A percentile compares a stretch with the other conserved stretches of the same genome.
Evolutionary conservation across 2,329 filamentous ascomycete species (phyloP).

Genomic region (Penicillium sp.): DNA sequence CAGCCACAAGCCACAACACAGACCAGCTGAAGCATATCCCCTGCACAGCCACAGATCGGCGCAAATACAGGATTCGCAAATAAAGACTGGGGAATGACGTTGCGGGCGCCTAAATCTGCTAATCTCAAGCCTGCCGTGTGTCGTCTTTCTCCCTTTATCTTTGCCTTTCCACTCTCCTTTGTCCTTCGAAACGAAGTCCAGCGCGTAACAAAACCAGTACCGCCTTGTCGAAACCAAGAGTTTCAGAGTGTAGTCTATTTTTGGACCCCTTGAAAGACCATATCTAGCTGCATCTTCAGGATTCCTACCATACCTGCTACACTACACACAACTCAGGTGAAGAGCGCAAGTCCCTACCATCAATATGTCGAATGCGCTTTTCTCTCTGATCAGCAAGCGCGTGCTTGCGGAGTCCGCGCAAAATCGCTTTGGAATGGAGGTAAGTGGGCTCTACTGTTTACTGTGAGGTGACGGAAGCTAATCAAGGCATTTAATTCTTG

Average conservation of each 20-base stretch:
- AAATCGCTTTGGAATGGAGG: slow-evolving; percentile 46
- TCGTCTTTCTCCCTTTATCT: slow-evolving; percentile 7
- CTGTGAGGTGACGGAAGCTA: not conserved
- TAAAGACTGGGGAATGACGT: slow-evolving; percentile 25
- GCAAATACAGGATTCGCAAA: slow-evolving; percentile 16
- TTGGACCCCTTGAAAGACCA: slow-evolving; percentile 13
- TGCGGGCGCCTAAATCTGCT: slow-evolving; percentile 3
- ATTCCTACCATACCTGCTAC: not conserved
- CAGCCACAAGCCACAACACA: slow-evolving; percentile 9
- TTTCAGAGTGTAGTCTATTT: slow-evolving; percentile 10
- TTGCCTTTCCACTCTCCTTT: not conserved
- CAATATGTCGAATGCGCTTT: slow-evolving; percentile 30
- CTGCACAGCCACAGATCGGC: slow-evolving; percentile 20
- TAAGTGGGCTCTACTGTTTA: slow-evolving; percentile 19
- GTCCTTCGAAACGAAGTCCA: slow-evolving; percentile 3
- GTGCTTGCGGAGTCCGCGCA: slow-evolving; percentile 40
- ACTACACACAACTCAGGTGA: not conserved
- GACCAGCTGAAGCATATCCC: not conserved
- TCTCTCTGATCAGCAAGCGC: slow-evolving; percentile 33
- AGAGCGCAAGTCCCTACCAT: not conserved
- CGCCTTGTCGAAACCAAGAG: not conserved
- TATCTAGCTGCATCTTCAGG: slow-evolving; percentile 5
- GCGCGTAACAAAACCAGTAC: slow-evolving; percentile 12
- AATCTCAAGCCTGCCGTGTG: not conserved
- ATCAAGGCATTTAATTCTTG: not conserved